Evolutionary conservation across 2,329 filamentous ascomycete species (phyloP).

Genomic region (Aureobasidium sp.): DNA sequence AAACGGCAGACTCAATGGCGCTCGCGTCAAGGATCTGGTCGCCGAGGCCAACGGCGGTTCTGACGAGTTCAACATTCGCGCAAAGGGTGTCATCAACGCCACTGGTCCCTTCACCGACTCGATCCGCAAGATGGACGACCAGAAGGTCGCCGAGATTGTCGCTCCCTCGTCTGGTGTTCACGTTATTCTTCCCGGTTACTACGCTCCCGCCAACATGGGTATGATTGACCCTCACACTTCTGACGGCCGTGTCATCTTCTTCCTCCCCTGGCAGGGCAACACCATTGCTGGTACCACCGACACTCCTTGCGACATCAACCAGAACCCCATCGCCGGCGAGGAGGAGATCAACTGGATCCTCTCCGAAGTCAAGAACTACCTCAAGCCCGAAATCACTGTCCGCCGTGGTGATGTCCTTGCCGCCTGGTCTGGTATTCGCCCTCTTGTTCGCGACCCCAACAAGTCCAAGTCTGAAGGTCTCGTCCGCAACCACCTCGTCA

Average conservation of each 20-base stretch:
- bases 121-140: constrained; percentile 78
- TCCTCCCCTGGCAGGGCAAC: constrained; percentile 87
- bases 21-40: constrained; percentile 63
- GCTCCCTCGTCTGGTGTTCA: constrained; percentile 80
- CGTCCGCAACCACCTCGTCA: constrained; percentile 77
- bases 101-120: constrained; percentile 83
- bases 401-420: constrained; percentile 80
- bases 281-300: constrained; percentile 87
- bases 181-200: constrained; percentile 80
- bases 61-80: constrained; percentile 61
- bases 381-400: constrained; percentile 77
- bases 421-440: constrained; percentile 82
- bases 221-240: constrained; percentile 80
- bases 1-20: constrained; percentile 64
- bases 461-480: constrained; percentile 79
- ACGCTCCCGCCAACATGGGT: constrained; percentile 77
- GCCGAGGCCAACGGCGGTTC: constrained; percentile 54
- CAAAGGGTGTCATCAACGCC: constrained; percentile 78
- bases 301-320: constrained; percentile 61
- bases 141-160: constrained; percentile 64
- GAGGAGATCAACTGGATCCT: constrained; percentile 85
- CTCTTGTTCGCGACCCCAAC: constrained; percentile 77
- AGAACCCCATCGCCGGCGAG: constrained; percentile 69
- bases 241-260: constrained; percentile 85
- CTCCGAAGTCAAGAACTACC: constrained; percentile 70